Base-by-base conservation (phyloP, 495 filamentous ascomycete species). In the Oidiodendron maius region DNA sequence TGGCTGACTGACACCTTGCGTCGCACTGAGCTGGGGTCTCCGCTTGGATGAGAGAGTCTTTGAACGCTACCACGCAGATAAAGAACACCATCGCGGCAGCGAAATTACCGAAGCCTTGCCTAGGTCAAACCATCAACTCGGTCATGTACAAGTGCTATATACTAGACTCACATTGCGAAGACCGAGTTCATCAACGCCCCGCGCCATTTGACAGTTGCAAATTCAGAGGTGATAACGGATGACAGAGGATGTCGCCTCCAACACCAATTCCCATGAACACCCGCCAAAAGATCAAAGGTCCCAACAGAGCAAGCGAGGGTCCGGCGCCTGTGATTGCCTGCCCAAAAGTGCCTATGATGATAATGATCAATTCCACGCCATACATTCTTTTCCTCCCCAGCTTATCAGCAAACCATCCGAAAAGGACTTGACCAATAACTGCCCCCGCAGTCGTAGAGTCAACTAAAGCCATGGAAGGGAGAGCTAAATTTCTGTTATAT, bases 391-490 rank as follows among this genome's bases (percentile, higher is more conserved):
- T 83, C 26, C 84, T 75, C 37, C 83, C 85, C 45, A 89, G 74
- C 20, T 78, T 67, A 69, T 94, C 89, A 17, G 87, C 88, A 11
- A 89, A 68, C 64, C 74, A 81, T 48, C 89, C 89, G 58, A 95
- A 93, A 51, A 73, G 74, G 21, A 94, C 62, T 66, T 91, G 89
- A 30, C 89, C 87, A 51, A 94, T 68, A 50, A 93, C 85, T 18
- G 86, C 91, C 30, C 89, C 89, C 46, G 76, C 82, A 10, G 84
- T 90, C n/a, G 88, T 91, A n/a, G n/a, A n/a, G n/a, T n/a, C n/a
- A n/a, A n/a, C n/a, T n/a, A n/a, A n/a, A n/a, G n/a, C n/a, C n/a
- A n/a, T n/a, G n/a, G n/a, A n/a, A n/a, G n/a, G 4, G 88, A 76
- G 11, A 87, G 79, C 66, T 94, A 93, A 69, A 95, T 88, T 36